phyloP scores from a whole-genome alignment of 805 yeast genomes.

The Wickerhamomyces subpelliculosus region DNA sequence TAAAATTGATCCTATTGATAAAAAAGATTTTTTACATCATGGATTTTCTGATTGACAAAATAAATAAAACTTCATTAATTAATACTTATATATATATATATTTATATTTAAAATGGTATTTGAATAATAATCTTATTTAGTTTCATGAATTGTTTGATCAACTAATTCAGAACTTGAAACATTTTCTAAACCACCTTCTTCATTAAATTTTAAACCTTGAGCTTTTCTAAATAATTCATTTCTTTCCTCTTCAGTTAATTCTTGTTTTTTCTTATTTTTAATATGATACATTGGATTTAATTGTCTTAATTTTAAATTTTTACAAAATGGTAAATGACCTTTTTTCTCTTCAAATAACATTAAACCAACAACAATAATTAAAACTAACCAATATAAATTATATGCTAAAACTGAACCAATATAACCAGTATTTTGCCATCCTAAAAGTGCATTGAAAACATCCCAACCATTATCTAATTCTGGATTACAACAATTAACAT shows the following conservation, averaged over 20 bases:
- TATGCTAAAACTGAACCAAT: constrained; percentile 86
- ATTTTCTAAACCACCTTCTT: constrained; percentile 24
- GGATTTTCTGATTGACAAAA: no score
- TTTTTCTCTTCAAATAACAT: constrained; percentile 79
- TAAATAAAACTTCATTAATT: background rate
- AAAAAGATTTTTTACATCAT: no score
- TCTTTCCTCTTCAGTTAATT: constrained; percentile 45
- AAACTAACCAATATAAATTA: constrained; percentile 78
- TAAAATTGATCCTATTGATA: constrained; percentile 46
- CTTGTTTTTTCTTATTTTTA: constrained; percentile 59
- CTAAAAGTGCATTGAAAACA: constrained; percentile 86
- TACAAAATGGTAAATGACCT: constrained; percentile 73
- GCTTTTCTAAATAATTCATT: constrained; percentile 43
- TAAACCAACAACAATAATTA: constrained; percentile 48
- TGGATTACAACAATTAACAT: constrained; percentile 96
- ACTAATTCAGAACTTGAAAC: background rate
- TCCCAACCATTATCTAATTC: constrained; percentile 93
- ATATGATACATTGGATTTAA: constrained; percentile 70
- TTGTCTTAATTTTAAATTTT: constrained; percentile 38
- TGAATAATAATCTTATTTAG: background rate
- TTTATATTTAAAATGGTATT: background rate
- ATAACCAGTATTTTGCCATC: constrained; percentile 97
- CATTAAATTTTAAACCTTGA: constrained; percentile 28
- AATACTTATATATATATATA: background rate
- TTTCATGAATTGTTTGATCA: background rate